Percentiles rank a stretch among this genome's conserved stretches.
These are phyloP conservation scores for Penicillium bialowiezense DNA, from an alignment of 495 filamentous ascomycete genomes.

Conservation along the genomic window DNA sequence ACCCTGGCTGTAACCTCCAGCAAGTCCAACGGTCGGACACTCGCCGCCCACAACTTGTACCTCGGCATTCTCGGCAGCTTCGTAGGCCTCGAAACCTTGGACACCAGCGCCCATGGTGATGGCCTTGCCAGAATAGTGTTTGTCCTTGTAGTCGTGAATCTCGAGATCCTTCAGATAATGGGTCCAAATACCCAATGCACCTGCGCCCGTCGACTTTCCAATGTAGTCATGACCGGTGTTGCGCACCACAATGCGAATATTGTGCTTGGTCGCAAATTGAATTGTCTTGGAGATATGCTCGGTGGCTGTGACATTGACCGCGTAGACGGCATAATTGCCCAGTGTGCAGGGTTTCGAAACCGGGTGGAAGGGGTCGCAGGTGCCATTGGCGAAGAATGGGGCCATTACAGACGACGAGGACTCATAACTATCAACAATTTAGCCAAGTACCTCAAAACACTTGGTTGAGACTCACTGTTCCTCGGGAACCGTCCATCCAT, in stretches of 20 bases:
- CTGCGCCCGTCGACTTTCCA: slow-evolving; percentile 56
- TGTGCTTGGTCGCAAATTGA: slow-evolving; percentile 49
- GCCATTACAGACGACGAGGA: slow-evolving; percentile 43
- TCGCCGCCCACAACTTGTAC: slow-evolving; percentile 33
- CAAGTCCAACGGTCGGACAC: slow-evolving; percentile 34
- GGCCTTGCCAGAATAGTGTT: slow-evolving; percentile 45
- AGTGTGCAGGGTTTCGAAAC: slow-evolving; percentile 49
- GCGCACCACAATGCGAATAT: slow-evolving; percentile 61
- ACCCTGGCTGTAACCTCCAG: slow-evolving; percentile 59
- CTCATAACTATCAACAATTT: slow-evolving; percentile 19
- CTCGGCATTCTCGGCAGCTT: slow-evolving; percentile 29
- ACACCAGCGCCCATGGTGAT: slow-evolving; percentile 55
- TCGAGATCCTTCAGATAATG: slow-evolving; percentile 51
- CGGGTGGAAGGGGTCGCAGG: slow-evolving; percentile 56
- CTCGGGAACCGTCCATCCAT: slow-evolving; percentile 29
- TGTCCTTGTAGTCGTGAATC: slow-evolving; percentile 32
- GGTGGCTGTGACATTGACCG: slow-evolving; percentile 33
- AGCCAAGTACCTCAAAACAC: background rate
- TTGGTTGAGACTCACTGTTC: slow-evolving; percentile 25
- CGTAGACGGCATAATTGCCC: slow-evolving; percentile 57
- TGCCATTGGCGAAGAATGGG: slow-evolving; percentile 40
- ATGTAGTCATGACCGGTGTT: slow-evolving; percentile 61
- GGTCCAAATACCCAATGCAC: slow-evolving; percentile 54
- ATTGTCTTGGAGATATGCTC: slow-evolving; percentile 34
- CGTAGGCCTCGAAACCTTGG: slow-evolving; percentile 45